Conservation (phyloP, 108 stramenopile species). For the Cylindrotheca closterium region DNA sequence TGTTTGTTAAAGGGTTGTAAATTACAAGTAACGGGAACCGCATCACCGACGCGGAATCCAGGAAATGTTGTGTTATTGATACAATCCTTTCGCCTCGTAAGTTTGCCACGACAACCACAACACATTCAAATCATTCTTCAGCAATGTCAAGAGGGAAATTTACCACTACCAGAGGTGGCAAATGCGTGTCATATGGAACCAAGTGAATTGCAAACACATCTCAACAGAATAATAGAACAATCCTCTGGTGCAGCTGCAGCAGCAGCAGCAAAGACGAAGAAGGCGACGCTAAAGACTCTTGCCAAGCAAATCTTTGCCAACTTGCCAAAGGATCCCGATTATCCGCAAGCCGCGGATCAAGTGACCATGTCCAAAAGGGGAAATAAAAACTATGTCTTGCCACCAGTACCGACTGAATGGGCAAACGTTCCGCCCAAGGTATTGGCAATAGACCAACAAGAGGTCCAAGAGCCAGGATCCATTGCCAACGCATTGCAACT, state of each 20-base stretch:
- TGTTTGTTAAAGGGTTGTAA: slow-evolving; percentile 14
- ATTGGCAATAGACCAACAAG: not conserved
- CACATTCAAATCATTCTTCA: slow-evolving; percentile 38
- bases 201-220: not conserved
- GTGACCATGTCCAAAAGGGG: not conserved
- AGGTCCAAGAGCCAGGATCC: not conserved
- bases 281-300: slow-evolving; percentile 1
- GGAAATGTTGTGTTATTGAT: slow-evolving; percentile 46
- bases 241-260: not conserved
- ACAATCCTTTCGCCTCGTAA: slow-evolving; percentile 20
- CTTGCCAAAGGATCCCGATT: slow-evolving; percentile 18
- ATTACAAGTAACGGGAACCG: slow-evolving; percentile 16
- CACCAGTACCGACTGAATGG: slow-evolving; percentile 12
- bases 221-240: not conserved
- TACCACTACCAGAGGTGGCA: slow-evolving; percentile 20
- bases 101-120: slow-evolving; percentile 35
- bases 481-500: not conserved
- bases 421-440: not conserved
- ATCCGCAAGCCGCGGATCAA: slow-evolving; percentile 13
- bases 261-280: not conserved
- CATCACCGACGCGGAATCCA: slow-evolving; percentile 41
- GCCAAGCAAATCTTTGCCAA: slow-evolving; percentile 14
- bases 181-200: slow-evolving; percentile 2
- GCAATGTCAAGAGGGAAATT: slow-evolving; percentile 5
- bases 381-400: slow-evolving; percentile 7